phyloP scores from a whole-genome alignment of 108 stramenopile genomes.

The Chaetoceros tenuissimus region DNA sequence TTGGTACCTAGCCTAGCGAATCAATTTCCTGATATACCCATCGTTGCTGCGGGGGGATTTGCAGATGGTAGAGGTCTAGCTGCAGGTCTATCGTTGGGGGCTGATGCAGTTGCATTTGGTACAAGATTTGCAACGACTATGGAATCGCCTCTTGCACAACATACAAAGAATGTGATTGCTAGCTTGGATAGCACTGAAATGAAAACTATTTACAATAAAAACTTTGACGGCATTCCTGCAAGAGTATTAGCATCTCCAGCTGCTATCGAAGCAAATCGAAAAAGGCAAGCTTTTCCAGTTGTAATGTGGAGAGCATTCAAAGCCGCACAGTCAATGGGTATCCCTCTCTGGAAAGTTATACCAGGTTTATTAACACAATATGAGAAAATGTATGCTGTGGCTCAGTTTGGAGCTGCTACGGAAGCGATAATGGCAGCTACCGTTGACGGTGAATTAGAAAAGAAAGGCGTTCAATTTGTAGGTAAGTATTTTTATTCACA shows the following conservation, averaged over 20 bases:
- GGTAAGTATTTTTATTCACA: too few species aligned
- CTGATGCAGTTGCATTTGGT: slow-evolving; percentile 88
- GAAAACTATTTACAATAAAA: slow-evolving; percentile 73
- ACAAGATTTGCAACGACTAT: slow-evolving; percentile 66
- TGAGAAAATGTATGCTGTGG: slow-evolving; percentile 73
- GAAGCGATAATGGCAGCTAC: slow-evolving; percentile 64
- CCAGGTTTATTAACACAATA: slow-evolving; percentile 71
- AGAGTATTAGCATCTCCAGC: slow-evolving; percentile 61
- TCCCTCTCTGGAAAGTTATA: slow-evolving; percentile 78
- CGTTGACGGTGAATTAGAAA: slow-evolving; percentile 53
- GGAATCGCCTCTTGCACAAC: slow-evolving; percentile 61
- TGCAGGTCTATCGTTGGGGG: slow-evolving; percentile 75
- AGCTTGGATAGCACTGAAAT: slow-evolving; percentile 30
- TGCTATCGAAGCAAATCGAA: slow-evolving; percentile 37
- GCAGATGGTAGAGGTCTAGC: slow-evolving; percentile 76
- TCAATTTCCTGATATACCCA: slow-evolving; percentile 66
- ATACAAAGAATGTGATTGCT: slow-evolving; percentile 58
- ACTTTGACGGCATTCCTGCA: slow-evolving; percentile 85
- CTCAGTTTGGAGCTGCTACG: slow-evolving; percentile 85
- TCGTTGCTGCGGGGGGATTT: slow-evolving; percentile 90
- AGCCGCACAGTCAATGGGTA: slow-evolving; percentile 55
- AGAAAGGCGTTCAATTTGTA: slow-evolving; percentile 57
- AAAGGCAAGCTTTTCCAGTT: slow-evolving; percentile 38
- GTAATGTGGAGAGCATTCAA: slow-evolving; percentile 57
- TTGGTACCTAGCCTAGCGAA: slow-evolving; percentile 59